Base-by-base conservation (phyloP, 1,284 basidiomycete genomes). In the Chondrostereum purpureum region DNA sequence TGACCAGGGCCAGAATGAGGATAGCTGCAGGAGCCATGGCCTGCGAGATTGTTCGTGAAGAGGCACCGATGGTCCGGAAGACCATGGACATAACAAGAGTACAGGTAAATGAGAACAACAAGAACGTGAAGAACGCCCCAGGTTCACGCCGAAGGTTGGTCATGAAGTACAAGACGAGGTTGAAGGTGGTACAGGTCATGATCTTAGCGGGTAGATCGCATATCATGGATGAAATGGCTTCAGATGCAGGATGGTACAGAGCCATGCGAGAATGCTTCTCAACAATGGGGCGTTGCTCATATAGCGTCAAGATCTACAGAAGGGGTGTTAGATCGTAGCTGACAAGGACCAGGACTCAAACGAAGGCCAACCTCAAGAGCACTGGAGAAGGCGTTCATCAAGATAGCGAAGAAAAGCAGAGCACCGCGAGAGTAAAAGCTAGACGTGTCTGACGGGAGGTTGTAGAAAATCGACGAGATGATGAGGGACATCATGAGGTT, bases 381-480 rank as follows among this genome's bases (percentile, higher is more conserved):
- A 23, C 38, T 42, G 18, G 20, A 18, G 21, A 49, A 45, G n/a
- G 45, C 48, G 19, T 49, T 49, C 38, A 49, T 42, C 13, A 49
- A 17, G 13, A 67, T 46, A 39, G 58, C 52, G 54, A 55, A 52
- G 58, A 62, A 60, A 44, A 67, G 40, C 10, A 56, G 43, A 54
- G 67, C 70, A 33, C 75, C 69, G 35, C 72, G 66, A 3, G 66
- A 61, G 62, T 74, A 80, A 55, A 76, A 68, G 21, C 69, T 71
- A 17, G 52, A 52, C 2, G 76, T 74, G 36, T 55, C 61, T 16
- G 62, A 53, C 1, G 65, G 55, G 45, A 75, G 59, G 16, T 66
- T 58, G 59, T 70, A 76, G 61, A 75, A 79, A 43, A 72, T 63
- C 13, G 69, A 72, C 11, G 72, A 72, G 49, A 69, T 67, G 48